These are phyloP conservation scores for Fonsecaea monophora DNA, from an alignment of 2,329 filamentous ascomycete species.

Conservation along the genomic window DNA sequence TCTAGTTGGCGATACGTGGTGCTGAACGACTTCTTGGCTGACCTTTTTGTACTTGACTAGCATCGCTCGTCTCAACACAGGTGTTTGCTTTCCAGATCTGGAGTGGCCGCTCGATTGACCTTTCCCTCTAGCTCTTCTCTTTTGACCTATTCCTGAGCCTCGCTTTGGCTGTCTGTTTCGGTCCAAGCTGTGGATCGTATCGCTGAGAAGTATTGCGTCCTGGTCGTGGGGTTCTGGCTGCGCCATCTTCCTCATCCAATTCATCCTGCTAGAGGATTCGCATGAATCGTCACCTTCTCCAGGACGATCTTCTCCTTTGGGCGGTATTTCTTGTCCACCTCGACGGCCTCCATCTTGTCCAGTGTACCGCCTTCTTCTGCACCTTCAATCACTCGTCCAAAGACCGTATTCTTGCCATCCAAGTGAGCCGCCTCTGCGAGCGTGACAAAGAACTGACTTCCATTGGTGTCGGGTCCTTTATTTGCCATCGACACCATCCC, in stretches of 20 bases:
- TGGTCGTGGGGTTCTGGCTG: neutral
- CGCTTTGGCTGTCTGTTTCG: neutral
- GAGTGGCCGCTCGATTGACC: neutral
- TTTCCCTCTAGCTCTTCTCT: neutral
- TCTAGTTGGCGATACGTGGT: neutral
- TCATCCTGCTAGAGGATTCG: slow-evolving; percentile 68
- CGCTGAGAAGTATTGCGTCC: neutral
- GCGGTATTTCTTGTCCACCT: slow-evolving; percentile 68
- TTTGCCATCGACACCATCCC: slow-evolving; percentile 67
- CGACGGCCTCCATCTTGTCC: slow-evolving; percentile 63
- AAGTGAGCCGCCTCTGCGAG: slow-evolving; percentile 68
- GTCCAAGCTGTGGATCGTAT: neutral
- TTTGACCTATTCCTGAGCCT: neutral
- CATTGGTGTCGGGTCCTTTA: slow-evolving; percentile 62
- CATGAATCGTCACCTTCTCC: slow-evolving; percentile 65
- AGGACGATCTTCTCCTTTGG: slow-evolving; percentile 61
- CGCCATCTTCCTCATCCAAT: neutral
- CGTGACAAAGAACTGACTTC: slow-evolving; percentile 69
- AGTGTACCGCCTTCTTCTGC: slow-evolving; percentile 58
- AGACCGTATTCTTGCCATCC: slow-evolving; percentile 71
- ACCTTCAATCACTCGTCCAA: slow-evolving; percentile 63
- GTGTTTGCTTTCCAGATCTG: neutral
- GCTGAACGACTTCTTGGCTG: neutral
- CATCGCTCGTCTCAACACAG: neutral
- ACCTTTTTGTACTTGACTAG: neutral